These are phyloP conservation scores for Dioscorea zingiberensis DNA, from an alignment of 106 monocot genomes.

Conservation along the genomic window DNA sequence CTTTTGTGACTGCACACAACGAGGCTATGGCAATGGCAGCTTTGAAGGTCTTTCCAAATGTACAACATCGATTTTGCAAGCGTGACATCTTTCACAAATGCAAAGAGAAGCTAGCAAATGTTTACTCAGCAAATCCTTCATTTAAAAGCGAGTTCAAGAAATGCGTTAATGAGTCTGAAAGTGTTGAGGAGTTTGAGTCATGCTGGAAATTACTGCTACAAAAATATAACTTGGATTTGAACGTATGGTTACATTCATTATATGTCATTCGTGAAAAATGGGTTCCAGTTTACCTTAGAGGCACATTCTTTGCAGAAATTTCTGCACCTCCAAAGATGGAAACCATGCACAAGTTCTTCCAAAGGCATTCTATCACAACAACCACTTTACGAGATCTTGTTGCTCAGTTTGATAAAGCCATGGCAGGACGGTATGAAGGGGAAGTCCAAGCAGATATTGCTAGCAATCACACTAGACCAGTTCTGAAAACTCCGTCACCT, in stretches of 20 bases:
- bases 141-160: conserved; percentile 77
- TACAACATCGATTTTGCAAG: conserved; percentile 57
- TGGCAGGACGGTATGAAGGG: conserved; percentile 67
- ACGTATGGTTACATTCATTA: conserved; percentile 53
- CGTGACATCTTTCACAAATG: conserved; percentile 53
- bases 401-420: conserved; percentile 80
- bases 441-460: conserved; percentile 71
- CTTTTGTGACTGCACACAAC: conserved; percentile 42
- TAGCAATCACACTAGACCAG: conserved; percentile 38
- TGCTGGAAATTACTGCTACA: conserved; percentile 49
- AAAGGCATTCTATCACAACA: conserved; percentile 69
- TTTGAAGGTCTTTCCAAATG: conserved; percentile 52
- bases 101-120: conserved; percentile 58
- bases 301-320: conserved; percentile 72
- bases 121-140: conserved; percentile 30
- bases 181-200: conserved; percentile 52
- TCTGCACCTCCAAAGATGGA: conserved; percentile 36
- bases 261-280: conserved; percentile 62
- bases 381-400: conserved; percentile 63
- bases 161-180: conserved; percentile 65
- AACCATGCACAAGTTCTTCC: conserved; percentile 79
- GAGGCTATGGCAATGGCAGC: conserved; percentile 39
- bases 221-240: conserved; percentile 37
- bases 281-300: conserved; percentile 67
- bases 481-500: conserved; percentile 73